phyloP scores from a whole-genome alignment of 2,329 filamentous ascomycete species.

The Westerdykella aurantiaca region DNA sequence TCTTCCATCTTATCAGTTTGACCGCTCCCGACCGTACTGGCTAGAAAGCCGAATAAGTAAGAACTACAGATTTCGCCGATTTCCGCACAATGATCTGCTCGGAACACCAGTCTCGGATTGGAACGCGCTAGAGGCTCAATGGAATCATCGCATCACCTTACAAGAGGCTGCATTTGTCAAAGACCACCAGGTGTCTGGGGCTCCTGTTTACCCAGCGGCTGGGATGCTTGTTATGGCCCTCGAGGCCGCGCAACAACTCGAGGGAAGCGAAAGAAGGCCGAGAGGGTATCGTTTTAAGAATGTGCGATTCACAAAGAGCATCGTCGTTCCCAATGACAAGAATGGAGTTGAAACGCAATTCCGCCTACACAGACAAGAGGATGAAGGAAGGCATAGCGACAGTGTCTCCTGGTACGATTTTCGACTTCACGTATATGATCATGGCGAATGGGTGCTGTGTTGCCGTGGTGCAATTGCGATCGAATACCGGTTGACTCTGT shows the following conservation, averaged over 20 bases:
- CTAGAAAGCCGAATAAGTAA: conserved; percentile 6
- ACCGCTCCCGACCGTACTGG: conserved; percentile 21
- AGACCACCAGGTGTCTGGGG: conserved; percentile 19
- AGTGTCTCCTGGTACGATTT: conserved; percentile 1
- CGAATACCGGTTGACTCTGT: neutral
- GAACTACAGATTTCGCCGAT: conserved; percentile 4
- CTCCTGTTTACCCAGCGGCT: conserved; percentile 9
- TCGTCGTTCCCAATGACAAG: neutral
- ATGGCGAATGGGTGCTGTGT: neutral
- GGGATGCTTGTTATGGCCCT: conserved; percentile 4
- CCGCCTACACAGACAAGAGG: neutral
- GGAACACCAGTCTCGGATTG: conserved; percentile 5
- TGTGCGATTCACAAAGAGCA: neutral
- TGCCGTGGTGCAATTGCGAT: neutral
- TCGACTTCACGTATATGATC: neutral
- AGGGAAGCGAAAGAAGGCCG: neutral
- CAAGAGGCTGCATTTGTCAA: conserved; percentile 23
- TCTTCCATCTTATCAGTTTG: conserved; percentile 26
- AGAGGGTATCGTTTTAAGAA: neutral
- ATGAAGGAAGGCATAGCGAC: neutral
- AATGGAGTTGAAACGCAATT: conserved; percentile 2
- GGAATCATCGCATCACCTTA: conserved; percentile 13
- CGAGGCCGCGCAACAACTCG: conserved; percentile 3
- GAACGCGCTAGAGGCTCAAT: conserved; percentile 6
- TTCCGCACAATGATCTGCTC: neutral